Base-by-base conservation (phyloP, 2,329 filamentous ascomycete species). In the Talaromyces funiculosus region DNA sequence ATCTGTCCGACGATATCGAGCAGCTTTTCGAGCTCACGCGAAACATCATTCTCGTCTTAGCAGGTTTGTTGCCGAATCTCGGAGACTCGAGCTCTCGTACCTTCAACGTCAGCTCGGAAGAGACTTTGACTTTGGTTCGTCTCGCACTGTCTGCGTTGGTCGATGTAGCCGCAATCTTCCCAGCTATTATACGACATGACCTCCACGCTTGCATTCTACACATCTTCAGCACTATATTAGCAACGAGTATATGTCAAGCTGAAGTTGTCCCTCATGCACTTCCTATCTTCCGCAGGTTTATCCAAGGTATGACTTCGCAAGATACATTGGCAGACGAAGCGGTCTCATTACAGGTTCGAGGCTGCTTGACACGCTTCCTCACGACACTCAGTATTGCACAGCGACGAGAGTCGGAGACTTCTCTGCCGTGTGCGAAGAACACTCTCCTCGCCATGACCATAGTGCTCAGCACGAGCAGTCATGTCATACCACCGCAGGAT, bases 21-120 rank as follows among this genome's bases (percentile, higher is more conserved):
- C 94, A 99, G 75, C 82, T 99, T 0, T 99, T 99, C 69, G 94
- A 99, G 75, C 81, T 99, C 51, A 99, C 94, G 0, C 86, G 94
- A 64, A 96, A 97, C 71, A 97, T 97, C 64, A 93, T 97, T 16
- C 81, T 99, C 8, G 93, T 97, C 1, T 81, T 99, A 29, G 89
- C 92, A 0, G 91, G 92, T 0, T 80, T 97, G 40, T 80, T 99
- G 22, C 94, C 95, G 4, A 95, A 93, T 63, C 72, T 81, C 14
- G 72, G 76, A 8, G 76, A 79, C 56, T 70, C 69, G 53, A 86
- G 83, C 37, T 85, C 83, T 65, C 81, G 82, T 66, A 86, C 85
- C 29, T 86, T 90, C 49, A 86, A 89, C 67, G 86, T 96, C 68
- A 92, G 90, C 14, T 73, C 73, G 0, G 92, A 97, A 67, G 93